Base-by-base conservation (phyloP, 345 rosid genomes). In the Moringa oleifera region DNA sequence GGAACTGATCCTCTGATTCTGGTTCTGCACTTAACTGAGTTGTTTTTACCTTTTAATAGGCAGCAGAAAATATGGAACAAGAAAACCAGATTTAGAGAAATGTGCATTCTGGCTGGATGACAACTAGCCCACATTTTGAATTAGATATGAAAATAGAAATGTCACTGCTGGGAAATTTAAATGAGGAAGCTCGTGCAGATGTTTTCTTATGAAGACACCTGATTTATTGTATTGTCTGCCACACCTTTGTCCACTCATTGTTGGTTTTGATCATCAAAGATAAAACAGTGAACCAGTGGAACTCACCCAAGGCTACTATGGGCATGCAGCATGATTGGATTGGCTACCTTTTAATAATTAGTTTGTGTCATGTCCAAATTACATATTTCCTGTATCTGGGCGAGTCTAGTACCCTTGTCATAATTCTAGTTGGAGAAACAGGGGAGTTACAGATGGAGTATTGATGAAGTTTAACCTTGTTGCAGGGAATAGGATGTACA, bases 401-500 rank as follows among this genome's bases (percentile, higher is more conserved):
- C 37, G 37, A 33, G 37, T 5, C 37, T 41, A 5, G 47, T 41
- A 41, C 17, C 17, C 1, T 41, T 41, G 47, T 15, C 47, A 41
- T 41, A 5, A 5, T 1, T 41, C 47, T 41, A 41, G 17, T 41
- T 11, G 1, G 2, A 41, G 47, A 4, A 41, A 41, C 17, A 41
- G 47, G 17, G 6, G 47, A 7, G 12, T 41, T 41, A 15, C 47
- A 28, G 6, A 11, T 41, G 13, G 47, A 7, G 12, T 41, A 15
- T 16, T 41, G 47, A 41, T 41, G 47, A 41, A n/a, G 6, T 41
- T 41, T 41, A 7, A 41, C 12, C 47, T 41, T 62, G 23, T 46
- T 16, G 46, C 71, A 81, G 90, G 98, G 98, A 75, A 87, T 91
- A 71, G 98, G 96, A 64, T 91, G 96, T 59, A 87, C 98, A 53